Evolutionary conservation across 106 monocot genomes (phyloP).

Genomic region (Iris macrosiphon): DNA sequence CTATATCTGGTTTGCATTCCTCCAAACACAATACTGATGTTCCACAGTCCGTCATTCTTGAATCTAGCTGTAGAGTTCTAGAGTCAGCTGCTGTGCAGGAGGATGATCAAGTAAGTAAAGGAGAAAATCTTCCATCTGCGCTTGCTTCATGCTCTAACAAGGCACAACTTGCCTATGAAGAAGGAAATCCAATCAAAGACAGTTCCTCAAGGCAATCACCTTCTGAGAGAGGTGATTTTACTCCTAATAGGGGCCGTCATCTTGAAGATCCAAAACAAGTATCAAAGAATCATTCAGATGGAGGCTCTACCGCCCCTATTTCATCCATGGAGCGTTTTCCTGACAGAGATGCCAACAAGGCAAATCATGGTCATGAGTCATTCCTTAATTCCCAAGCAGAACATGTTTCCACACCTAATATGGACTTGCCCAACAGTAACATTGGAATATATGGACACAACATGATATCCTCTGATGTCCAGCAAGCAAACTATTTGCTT

Average conservation of each 20-base stretch:
- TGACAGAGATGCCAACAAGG: slow-evolving; percentile 11
- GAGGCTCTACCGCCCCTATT: neutral
- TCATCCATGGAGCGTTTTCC: neutral
- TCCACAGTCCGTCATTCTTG: slow-evolving; percentile 30
- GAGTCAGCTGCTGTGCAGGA: slow-evolving; percentile 3
- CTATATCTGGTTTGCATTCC: slow-evolving; percentile 23
- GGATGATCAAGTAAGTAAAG: slow-evolving; percentile 19
- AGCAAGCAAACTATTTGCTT: slow-evolving; percentile 55
- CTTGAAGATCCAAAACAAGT: slow-evolving; percentile 23
- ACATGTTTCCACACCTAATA: too few species aligned
- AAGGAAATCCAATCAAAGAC: slow-evolving; percentile 23
- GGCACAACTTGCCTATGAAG: slow-evolving; percentile 17
- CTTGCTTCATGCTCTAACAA: slow-evolving; percentile 8
- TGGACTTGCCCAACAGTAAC: too few species aligned
- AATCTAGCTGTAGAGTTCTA: neutral
- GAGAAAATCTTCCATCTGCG: slow-evolving; percentile 23
- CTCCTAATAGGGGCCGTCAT: neutral
- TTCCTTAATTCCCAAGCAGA: too few species aligned
- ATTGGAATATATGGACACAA: neutral
- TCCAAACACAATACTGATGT: slow-evolving; percentile 26
- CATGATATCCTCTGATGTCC: neutral
- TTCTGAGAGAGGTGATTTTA: slow-evolving; percentile 6
- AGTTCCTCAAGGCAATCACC: slow-evolving; percentile 18
- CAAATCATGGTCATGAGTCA: neutral
- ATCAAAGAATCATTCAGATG: slow-evolving; percentile 2